phyloP scores from a whole-genome alignment of 306 rosid genomes.

The Pterocarpus santalinus region DNA sequence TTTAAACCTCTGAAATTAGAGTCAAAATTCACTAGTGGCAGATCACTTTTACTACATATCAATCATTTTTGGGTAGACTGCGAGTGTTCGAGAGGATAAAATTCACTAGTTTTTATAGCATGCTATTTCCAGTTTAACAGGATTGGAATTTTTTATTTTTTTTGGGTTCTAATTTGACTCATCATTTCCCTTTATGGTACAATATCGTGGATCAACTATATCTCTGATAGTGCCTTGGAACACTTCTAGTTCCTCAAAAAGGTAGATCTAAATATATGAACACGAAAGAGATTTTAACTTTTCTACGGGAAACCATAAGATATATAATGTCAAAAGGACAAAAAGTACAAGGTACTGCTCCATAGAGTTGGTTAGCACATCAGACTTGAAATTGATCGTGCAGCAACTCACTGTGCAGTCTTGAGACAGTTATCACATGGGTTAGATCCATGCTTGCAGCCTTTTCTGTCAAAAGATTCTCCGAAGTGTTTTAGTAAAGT shows the following conservation, averaged over 20 bases:
- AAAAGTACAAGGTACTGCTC: not conserved
- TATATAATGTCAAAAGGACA: not conserved
- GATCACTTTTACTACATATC: no score
- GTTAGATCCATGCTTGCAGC: slow-evolving; percentile 80
- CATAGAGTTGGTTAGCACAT: slow-evolving; percentile 26
- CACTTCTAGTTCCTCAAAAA: slow-evolving; percentile 6
- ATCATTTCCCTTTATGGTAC: slow-evolving; percentile 6
- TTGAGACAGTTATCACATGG: slow-evolving; percentile 92
- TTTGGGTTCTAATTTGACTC: not conserved
- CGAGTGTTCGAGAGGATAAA: no score
- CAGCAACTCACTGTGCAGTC: slow-evolving; percentile 56
- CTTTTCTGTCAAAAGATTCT: slow-evolving; percentile 73
- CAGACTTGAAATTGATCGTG: slow-evolving; percentile 31
- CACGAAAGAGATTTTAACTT: slow-evolving; percentile 30
- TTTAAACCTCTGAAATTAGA: no score
- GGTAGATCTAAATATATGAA: slow-evolving; percentile 8
- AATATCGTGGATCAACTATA: slow-evolving; percentile 24
- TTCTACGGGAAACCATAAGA: slow-evolving; percentile 21
- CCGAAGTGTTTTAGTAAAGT: slow-evolving; percentile 87
- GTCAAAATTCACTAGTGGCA: no score
- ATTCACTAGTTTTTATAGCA: not conserved
- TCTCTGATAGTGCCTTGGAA: slow-evolving; percentile 14
- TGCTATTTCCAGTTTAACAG: not conserved
- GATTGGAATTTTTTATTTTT: not conserved
- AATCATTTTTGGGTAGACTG: no score